Percentiles rank a stretch among this genome's conserved stretches.
Conservation (phyloP, 2,329 filamentous ascomycete species). For the Fusarium transvaalense region DNA sequence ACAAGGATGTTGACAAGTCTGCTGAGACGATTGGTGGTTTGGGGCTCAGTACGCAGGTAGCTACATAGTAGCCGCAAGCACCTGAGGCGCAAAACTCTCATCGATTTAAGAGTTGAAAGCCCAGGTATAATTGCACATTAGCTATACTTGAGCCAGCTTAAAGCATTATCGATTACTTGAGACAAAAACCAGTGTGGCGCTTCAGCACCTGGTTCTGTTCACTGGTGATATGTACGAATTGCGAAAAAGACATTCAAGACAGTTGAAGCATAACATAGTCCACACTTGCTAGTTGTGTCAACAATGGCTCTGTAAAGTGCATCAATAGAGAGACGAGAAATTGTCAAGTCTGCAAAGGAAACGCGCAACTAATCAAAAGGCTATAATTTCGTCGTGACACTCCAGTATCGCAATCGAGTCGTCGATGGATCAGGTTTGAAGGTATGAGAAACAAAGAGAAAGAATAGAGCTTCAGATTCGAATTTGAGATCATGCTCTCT, state of each 20-base stretch:
- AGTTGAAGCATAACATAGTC: background rate
- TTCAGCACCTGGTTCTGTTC: background rate
- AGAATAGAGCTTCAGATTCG: constrained; percentile 68
- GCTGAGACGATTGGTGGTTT: background rate
- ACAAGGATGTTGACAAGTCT: background rate
- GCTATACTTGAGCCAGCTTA: no score
- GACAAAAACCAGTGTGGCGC: no score
- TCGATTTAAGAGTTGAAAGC: background rate
- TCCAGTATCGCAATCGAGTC: background rate
- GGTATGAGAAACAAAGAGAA: constrained; percentile 17
- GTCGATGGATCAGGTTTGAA: background rate
- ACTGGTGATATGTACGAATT: background rate
- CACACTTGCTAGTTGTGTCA: background rate
- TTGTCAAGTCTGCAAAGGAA: background rate
- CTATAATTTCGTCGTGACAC: background rate
- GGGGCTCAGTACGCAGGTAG: background rate
- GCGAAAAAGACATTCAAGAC: background rate
- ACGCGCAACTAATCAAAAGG: background rate
- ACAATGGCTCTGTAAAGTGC: background rate
- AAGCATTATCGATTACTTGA: background rate
- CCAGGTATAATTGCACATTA: background rate
- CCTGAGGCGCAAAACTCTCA: background rate
- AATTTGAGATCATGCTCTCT: constrained; percentile 72
- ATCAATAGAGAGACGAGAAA: background rate
- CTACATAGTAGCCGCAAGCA: background rate